phyloP scores from a whole-genome alignment of 495 filamentous ascomycete species.

The Clavariopsis aquatica region DNA sequence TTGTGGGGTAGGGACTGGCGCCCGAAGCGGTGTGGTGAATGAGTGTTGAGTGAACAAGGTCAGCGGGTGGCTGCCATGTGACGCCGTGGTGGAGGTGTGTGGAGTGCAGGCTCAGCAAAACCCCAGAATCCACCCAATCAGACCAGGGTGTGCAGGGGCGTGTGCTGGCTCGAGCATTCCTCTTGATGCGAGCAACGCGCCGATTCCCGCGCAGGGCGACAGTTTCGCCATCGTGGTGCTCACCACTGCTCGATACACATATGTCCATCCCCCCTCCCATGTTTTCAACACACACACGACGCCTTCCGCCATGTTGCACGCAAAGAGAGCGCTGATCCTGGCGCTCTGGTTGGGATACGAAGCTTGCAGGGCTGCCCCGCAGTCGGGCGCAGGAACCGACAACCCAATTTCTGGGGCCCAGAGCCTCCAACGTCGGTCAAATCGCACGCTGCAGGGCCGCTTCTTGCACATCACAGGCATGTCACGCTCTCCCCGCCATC shows the following conservation, averaged over 20 bases:
- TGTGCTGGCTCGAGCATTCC: conserved; percentile 3
- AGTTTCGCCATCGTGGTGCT: conserved; percentile 14
- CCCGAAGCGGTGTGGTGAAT: too few species aligned
- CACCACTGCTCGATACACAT: conserved; percentile 7
- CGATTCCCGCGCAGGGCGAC: neutral
- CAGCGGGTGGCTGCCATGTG: neutral
- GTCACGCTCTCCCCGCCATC: conserved; percentile 20
- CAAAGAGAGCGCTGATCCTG: conserved; percentile 8
- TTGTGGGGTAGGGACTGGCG: too few species aligned
- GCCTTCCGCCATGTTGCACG: conserved; percentile 22
- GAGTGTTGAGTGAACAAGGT: neutral
- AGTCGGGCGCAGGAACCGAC: conserved; percentile 27
- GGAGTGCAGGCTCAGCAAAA: neutral
- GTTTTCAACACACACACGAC: neutral
- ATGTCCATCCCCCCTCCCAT: conserved; percentile 9
- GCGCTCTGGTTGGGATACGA: conserved; percentile 8
- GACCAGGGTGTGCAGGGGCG: neutral
- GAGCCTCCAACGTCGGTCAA: conserved; percentile 6
- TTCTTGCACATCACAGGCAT: conserved; percentile 96
- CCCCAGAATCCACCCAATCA: neutral
- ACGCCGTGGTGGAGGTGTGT: neutral
- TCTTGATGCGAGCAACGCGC: neutral
- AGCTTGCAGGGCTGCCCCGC: conserved; percentile 24
- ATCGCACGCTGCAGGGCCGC: conserved; percentile 64
- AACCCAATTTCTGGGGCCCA: neutral